Percentiles rank a stretch among this genome's conserved stretches.
Evolutionary conservation across 495 filamentous ascomycete genomes (phyloP).

Genomic region (Thozetella sp.): DNA sequence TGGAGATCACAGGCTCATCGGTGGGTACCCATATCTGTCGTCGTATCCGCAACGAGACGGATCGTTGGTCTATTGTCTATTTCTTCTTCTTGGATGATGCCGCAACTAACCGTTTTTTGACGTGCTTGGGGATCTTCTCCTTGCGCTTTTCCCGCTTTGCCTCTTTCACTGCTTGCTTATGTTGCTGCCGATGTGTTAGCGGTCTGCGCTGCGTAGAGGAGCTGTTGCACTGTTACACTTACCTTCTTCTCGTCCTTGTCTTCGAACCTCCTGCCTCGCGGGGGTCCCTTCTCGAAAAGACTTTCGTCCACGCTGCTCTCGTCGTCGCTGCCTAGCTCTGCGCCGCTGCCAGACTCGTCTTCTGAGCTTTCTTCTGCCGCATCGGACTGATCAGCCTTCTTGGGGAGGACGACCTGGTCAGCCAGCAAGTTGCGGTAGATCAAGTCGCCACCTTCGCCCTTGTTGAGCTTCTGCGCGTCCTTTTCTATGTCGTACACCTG

Average conservation of each 20-base stretch:
- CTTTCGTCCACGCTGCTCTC: slow-evolving; percentile 38
- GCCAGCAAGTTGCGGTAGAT: slow-evolving; percentile 83
- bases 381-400: slow-evolving; percentile 34
- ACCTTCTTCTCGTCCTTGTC: slow-evolving; percentile 88
- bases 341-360: slow-evolving; percentile 39
- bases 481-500: slow-evolving; percentile 96
- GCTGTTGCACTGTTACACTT: slow-evolving; percentile 12
- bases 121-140: slow-evolving; percentile 92
- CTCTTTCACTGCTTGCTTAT: slow-evolving; percentile 91
- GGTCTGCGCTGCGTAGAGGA: background rate
- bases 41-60: background rate
- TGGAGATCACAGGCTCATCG: too few relatives aligned
- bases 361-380: slow-evolving; percentile 32
- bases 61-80: slow-evolving; percentile 11
- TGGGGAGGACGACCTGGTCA: slow-evolving; percentile 55
- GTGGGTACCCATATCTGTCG: too few relatives aligned
- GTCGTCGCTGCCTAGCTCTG: slow-evolving; percentile 49
- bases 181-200: slow-evolving; percentile 50
- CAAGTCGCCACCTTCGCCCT: slow-evolving; percentile 70
- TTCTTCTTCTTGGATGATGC: slow-evolving; percentile 37
- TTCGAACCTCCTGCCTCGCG: slow-evolving; percentile 85
- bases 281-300: slow-evolving; percentile 64
- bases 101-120: slow-evolving; percentile 79
- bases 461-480: slow-evolving; percentile 75
- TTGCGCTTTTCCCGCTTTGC: slow-evolving; percentile 89